These are phyloP conservation scores for Calonectria hongkongensis DNA, from an alignment of 2,329 filamentous ascomycete species.

Conservation along the genomic window DNA sequence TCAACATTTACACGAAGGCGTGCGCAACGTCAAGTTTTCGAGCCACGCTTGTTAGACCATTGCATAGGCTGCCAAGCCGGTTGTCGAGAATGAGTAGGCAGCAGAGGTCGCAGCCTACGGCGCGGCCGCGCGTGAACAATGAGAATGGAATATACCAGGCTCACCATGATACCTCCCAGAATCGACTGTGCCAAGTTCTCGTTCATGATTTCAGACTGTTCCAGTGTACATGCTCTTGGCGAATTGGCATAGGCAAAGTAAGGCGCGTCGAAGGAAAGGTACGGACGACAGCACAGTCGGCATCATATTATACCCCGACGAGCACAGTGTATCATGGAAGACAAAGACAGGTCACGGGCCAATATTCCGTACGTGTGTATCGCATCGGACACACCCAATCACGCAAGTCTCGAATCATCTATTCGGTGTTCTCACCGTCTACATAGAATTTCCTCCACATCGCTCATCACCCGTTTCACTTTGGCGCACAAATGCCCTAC, in stretches of 20 bases:
- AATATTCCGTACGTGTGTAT: background rate
- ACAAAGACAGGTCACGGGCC: background rate
- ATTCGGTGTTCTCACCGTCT: constrained; percentile 28
- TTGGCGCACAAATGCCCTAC: constrained; percentile 45
- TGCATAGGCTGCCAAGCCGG: background rate
- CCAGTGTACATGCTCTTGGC: no score
- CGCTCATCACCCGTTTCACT: constrained; percentile 10
- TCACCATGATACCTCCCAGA: constrained; percentile 29
- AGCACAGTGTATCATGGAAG: constrained; percentile 12
- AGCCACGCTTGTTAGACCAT: background rate
- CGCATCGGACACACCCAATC: constrained; percentile 16
- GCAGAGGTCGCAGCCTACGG: background rate
- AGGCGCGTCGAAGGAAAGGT: background rate
- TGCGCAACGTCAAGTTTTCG: background rate
- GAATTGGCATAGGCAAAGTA: background rate
- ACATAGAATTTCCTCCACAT: constrained; percentile 22
- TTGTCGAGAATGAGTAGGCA: constrained; percentile 20
- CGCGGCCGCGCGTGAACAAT: constrained; percentile 20
- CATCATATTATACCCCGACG: background rate
- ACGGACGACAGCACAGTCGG: background rate
- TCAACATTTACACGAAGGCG: background rate
- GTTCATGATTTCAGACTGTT: background rate
- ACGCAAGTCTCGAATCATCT: constrained; percentile 34
- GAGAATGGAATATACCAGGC: constrained; percentile 31
- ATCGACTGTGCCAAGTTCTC: constrained; percentile 18